Evolutionary conservation across 192 early-diverging fungal genomes (phyloP).

Genomic region (Entomortierella beljakovae): DNA sequence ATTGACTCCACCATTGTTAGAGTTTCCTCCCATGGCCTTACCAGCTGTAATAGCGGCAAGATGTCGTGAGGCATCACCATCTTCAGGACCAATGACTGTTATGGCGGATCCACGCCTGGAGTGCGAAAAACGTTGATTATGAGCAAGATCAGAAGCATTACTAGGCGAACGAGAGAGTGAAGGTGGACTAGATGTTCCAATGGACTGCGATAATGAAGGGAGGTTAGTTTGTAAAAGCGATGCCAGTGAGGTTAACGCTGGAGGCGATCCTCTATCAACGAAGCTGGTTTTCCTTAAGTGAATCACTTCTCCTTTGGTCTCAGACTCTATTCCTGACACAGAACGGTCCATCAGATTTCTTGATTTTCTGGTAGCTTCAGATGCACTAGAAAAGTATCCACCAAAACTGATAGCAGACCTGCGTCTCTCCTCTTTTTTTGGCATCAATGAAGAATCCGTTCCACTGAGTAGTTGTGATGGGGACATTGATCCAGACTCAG

Average conservation of each 20-base stretch:
- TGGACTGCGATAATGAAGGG: not conserved
- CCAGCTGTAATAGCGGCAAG: constrained; percentile 1
- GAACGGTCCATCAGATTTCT: constrained; percentile 26
- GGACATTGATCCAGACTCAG: constrained; percentile 5
- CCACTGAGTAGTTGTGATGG: constrained; percentile 18
- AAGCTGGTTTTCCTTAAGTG: constrained; percentile 36
- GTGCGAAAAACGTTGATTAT: not conserved
- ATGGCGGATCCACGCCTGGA: not conserved
- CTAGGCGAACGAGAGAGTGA: constrained; percentile 20
- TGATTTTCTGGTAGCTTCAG: constrained; percentile 4
- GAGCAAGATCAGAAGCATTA: not conserved
- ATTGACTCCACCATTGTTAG: not conserved
- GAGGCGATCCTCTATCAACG: constrained; percentile 21
- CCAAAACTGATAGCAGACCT: constrained; percentile 48
- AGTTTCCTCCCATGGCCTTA: not conserved
- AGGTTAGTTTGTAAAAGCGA: constrained; percentile 9
- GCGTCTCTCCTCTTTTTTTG: constrained; percentile 44
- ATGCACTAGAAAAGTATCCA: constrained; percentile 30
- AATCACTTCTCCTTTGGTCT: constrained; percentile 31
- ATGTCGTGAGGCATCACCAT: constrained; percentile 2
- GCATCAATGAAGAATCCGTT: not conserved
- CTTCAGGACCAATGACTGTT: constrained; percentile 1
- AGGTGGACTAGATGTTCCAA: not conserved
- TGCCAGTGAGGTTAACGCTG: constrained; percentile 8
- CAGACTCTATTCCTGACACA: constrained; percentile 16